phyloP scores from a whole-genome alignment of 305 asterid genomes.

The Fraxinus albicans region DNA sequence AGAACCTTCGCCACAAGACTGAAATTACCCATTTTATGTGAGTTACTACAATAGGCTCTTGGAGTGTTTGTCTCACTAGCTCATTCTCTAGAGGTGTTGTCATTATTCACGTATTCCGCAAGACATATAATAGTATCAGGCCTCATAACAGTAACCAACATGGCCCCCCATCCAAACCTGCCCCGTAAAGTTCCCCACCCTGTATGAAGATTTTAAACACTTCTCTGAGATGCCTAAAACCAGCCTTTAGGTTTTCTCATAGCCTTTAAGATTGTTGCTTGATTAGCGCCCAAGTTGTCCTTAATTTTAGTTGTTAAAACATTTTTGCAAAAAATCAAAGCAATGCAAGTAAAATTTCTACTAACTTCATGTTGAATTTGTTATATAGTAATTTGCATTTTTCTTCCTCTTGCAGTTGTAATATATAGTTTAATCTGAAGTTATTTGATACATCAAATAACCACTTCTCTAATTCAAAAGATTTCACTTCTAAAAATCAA shows the following conservation, averaged over 20 bases:
- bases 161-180: background rate
- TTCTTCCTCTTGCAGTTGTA: background rate
- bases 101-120: background rate
- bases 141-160: background rate
- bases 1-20: background rate
- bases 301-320: background rate
- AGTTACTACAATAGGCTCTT: background rate
- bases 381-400: background rate
- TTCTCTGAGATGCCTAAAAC: background rate
- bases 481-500: background rate
- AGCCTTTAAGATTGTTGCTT: background rate
- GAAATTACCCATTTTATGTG: background rate
- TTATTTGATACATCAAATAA: background rate
- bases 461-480: background rate
- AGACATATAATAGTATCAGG: background rate
- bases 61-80: background rate
- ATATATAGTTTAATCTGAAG: background rate
- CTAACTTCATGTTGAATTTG: background rate
- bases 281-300: background rate
- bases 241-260: background rate
- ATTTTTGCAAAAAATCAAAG: background rate
- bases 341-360: background rate
- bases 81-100: background rate
- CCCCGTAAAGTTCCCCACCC: background rate
- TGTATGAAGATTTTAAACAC: background rate